Percentiles rank a stretch among this genome's conserved stretches.
Evolutionary conservation across 306 rosid species (phyloP).

Genomic region (Vicia sativa): DNA sequence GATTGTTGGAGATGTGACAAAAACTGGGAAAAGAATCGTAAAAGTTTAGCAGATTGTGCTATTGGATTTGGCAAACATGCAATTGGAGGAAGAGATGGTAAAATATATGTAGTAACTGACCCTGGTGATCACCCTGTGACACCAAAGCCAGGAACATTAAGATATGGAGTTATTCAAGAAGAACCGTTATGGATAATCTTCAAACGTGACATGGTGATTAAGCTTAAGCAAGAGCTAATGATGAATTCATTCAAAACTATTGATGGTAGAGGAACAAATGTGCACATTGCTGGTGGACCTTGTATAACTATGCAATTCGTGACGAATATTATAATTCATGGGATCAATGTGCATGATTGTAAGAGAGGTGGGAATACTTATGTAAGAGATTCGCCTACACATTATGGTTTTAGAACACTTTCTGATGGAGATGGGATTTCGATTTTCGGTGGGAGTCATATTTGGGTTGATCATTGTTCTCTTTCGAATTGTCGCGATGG

Average conservation of each 20-base stretch:
- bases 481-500: conserved; percentile 79
- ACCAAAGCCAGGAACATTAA: conserved; percentile 77
- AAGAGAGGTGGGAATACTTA: conserved; percentile 75
- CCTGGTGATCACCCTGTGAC: conserved; percentile 64
- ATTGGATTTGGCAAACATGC: conserved; percentile 88
- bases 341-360: conserved; percentile 84
- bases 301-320: conserved; percentile 85
- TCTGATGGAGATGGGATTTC: conserved; percentile 91
- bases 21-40: conserved; percentile 73
- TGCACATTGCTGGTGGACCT: conserved; percentile 92
- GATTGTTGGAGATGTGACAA: conserved; percentile 95
- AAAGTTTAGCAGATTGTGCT: conserved; percentile 73
- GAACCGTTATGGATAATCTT: conserved; percentile 86
- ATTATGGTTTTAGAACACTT: conserved; percentile 80
- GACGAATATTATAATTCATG: conserved; percentile 80
- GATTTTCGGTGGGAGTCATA: conserved; percentile 82
- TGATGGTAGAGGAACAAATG: conserved; percentile 81
- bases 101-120: conserved; percentile 72
- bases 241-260: conserved; percentile 89
- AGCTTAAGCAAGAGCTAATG: conserved; percentile 66
- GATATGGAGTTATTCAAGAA: conserved; percentile 76
- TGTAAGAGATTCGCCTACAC: conserved; percentile 81
- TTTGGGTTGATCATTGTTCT: conserved; percentile 93
- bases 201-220: conserved; percentile 74
- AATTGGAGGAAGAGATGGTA: conserved; percentile 85